Evolutionary conservation across 192 early-diverging fungal species (phyloP), one percentile per base, ranked within the genome.

Genomic region (Hyaloraphidium curvatum): DNA sequence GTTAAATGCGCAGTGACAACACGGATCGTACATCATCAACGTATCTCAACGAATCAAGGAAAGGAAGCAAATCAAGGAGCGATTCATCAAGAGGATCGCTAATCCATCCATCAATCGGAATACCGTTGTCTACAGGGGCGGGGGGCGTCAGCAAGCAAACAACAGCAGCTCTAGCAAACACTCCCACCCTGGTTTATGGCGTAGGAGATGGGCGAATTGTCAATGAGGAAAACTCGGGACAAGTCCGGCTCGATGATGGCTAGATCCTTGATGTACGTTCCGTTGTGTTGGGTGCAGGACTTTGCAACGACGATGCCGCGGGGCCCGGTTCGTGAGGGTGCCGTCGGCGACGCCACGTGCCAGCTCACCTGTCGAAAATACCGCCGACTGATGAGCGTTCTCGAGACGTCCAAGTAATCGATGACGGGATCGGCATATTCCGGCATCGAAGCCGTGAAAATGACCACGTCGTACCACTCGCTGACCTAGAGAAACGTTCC

Each of bases 341-440:
- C 35, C 11, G 35, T 17, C 11, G 35, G 35, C 35, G 11, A 37
- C 11, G 11, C n/a, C n/a, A n/a, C n/a, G n/a, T n/a, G n/a, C 5
- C 3, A 40, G 55, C 59, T 39, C 68, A 83, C 81, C 64, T 86
- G 76, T 33, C 88, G 68, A 68, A 91, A 91, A 62, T 78, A 86
- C 22, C 88, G 75, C 40, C 73, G 63, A 4, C 74, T 72, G 53
- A 89, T 76, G 17, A 87, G 53, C 9, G 63, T 81, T 19, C 74
- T 64, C 41, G 67, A 64, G 53, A 78, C 75, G 61, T 91, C 86
- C 30, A 91, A 58, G 75, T 79, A 85, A 60, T 91, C 88, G 54
- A 91, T 88, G 21, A 91, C 88, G 17, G 88, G 88, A 59, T 89
- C 85, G n/a, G 88, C 88, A 59, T 91, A 91, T 67, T 91, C 86